Evolutionary conservation across 2,329 filamentous ascomycete species (phyloP).

Genomic region (Didymosphaeria variabile): DNA sequence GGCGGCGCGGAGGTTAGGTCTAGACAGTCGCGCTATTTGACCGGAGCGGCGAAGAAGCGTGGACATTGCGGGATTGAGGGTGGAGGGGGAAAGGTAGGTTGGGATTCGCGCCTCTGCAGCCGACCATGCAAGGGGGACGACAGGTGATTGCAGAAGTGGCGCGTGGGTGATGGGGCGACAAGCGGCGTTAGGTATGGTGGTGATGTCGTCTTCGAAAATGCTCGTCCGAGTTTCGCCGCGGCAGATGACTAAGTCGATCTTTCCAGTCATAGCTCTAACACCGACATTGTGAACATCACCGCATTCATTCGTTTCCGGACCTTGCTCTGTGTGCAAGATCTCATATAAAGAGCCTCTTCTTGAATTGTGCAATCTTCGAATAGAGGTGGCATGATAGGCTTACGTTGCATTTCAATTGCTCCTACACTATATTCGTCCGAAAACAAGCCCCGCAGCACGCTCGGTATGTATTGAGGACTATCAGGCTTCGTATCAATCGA

Average conservation of each 20-base stretch:
- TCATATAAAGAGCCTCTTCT: no score
- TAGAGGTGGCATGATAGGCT: no score
- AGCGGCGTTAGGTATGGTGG: conserved; percentile 12
- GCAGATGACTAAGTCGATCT: conserved; percentile 6
- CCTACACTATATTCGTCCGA: neutral
- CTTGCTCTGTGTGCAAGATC: no score
- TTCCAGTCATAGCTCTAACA: neutral
- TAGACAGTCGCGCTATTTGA: conserved; percentile 70
- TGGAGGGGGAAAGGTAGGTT: conserved; percentile 20
- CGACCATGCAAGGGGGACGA: conserved; percentile 29
- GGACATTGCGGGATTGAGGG: conserved; percentile 64
- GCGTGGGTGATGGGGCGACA: conserved; percentile 22
- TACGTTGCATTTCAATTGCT: no score
- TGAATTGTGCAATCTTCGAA: no score
- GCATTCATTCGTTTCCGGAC: no score
- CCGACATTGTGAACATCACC: no score
- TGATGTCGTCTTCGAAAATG: conserved; percentile 20
- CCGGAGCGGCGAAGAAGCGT: conserved; percentile 72
- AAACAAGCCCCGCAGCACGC: neutral
- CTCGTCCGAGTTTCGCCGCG: conserved; percentile 17
- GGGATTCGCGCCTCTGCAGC: conserved; percentile 15
- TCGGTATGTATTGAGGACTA: neutral
- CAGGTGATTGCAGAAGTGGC: conserved; percentile 12
- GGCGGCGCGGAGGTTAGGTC: conserved; percentile 63
- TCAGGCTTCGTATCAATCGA: neutral